Percentiles rank a stretch among this genome's conserved stretches.
phyloP scores from a whole-genome alignment of 768 basidiomycete species.

The Psilocybe cyanescens region DNA sequence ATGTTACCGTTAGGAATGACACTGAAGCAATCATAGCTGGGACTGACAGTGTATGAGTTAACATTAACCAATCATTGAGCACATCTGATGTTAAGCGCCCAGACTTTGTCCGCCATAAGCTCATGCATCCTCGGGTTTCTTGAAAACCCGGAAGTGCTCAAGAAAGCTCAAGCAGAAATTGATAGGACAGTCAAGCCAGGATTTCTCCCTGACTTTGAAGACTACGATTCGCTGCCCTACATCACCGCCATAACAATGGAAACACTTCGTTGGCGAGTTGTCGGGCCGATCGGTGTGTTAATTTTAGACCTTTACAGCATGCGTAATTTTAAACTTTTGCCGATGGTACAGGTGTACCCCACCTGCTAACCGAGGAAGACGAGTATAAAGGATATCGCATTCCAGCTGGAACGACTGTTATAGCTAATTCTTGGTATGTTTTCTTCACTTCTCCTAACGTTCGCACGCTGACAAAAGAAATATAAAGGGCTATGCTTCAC shows the following conservation, averaged over 20 bases:
- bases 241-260: slow-evolving; percentile 27
- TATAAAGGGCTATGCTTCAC: slow-evolving; percentile 24
- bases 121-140: slow-evolving; percentile 21
- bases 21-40: background rate
- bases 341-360: background rate
- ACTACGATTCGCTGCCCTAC: slow-evolving; percentile 23
- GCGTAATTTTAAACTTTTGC: background rate
- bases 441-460: background rate
- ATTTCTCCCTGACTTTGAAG: slow-evolving; percentile 25
- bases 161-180: slow-evolving; percentile 27
- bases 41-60: background rate
- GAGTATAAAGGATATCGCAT: slow-evolving; percentile 19
- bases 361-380: slow-evolving; percentile 16
- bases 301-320: background rate
- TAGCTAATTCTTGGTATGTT: slow-evolving; percentile 18
- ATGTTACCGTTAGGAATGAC: background rate
- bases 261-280: slow-evolving; percentile 15
- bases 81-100: background rate
- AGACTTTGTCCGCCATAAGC: slow-evolving; percentile 11
- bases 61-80: background rate
- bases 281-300: background rate
- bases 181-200: slow-evolving; percentile 16
- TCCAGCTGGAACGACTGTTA: slow-evolving; percentile 10
- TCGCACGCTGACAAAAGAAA: background rate
- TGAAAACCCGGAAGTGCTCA: slow-evolving; percentile 20